Conservation (phyloP, 225 moss, liverwort and hornwort genomes). For the Pseudoscleropodium purum region DNA sequence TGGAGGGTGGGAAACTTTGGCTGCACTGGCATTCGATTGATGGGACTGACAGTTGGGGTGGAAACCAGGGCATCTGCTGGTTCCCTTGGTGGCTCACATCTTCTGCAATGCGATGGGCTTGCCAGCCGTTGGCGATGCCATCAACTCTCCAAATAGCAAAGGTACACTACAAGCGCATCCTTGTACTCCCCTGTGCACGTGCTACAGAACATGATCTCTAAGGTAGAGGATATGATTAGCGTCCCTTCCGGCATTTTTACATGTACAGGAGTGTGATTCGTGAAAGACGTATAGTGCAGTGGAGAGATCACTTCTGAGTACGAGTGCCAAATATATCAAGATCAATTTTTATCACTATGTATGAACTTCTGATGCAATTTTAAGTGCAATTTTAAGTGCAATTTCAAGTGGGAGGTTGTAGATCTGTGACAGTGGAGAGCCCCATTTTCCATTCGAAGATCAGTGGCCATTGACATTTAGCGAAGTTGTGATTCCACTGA, state of each 20-base stretch:
- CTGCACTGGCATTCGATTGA: neutral
- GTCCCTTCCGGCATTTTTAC: neutral
- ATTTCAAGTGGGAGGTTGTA: neutral
- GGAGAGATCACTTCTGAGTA: neutral
- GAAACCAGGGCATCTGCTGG: conserved; percentile 63
- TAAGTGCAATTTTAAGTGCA: neutral
- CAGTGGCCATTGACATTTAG: neutral
- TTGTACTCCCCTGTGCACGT: neutral
- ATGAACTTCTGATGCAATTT: neutral
- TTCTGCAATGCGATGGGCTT: conserved; percentile 96
- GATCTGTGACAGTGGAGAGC: neutral
- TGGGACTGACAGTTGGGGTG: neutral
- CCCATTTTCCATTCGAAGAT: neutral
- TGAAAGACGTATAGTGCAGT: neutral
- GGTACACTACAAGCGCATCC: conserved; percentile 6
- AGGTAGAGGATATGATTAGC: neutral
- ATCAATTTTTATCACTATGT: neutral
- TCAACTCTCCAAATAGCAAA: conserved; percentile 40
- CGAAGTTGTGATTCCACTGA: neutral
- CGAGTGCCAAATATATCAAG: neutral
- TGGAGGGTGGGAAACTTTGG: neutral
- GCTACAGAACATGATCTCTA: neutral
- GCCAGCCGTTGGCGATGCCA: conserved; percentile 48
- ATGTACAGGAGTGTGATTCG: too few species aligned
- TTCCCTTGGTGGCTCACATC: conserved; percentile 87